These are phyloP conservation scores for Ustilago curta DNA, from an alignment of 1,284 basidiomycete species.

Conservation along the genomic window DNA sequence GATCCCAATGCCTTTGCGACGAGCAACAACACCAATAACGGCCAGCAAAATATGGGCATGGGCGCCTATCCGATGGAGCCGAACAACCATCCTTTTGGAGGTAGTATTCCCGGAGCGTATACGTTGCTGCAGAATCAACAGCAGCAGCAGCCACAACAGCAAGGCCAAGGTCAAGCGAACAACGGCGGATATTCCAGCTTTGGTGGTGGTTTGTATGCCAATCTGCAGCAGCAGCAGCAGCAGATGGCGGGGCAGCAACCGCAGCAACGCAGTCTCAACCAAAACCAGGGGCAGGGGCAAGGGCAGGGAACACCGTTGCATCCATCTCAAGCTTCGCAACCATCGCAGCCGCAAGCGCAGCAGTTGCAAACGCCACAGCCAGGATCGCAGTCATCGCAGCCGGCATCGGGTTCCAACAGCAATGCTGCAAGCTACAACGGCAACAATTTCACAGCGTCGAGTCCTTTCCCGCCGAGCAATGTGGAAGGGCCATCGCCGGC, in stretches of 20 bases:
- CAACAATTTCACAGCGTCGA: conserved; percentile 22
- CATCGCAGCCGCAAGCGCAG: conserved; percentile 7
- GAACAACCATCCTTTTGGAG: conserved; percentile 55
- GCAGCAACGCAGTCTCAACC: conserved; percentile 22
- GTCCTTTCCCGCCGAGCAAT: conserved; percentile 33
- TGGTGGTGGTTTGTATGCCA: conserved; percentile 22
- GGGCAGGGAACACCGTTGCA: conserved; percentile 19
- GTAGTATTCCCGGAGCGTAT: conserved; percentile 56
- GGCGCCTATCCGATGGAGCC: conserved; percentile 43
- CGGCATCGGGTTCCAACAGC: conserved; percentile 13
- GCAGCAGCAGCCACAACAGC: conserved; percentile 22
- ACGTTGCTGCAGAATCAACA: conserved; percentile 51
- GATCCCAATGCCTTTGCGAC: conserved; percentile 31
- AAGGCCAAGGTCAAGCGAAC: conserved; percentile 14
- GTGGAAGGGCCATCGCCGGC: conserved; percentile 51
- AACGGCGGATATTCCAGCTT: conserved; percentile 20
- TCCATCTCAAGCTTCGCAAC: conserved; percentile 10
- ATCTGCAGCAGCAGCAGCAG: conserved; percentile 29
- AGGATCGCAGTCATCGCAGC: conserved; percentile 11
- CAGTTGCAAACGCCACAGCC: conserved; percentile 9
- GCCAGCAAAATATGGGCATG: conserved; percentile 36
- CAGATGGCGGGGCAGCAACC: conserved; percentile 19
- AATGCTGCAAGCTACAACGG: conserved; percentile 6
- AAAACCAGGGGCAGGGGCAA: conserved; percentile 13
- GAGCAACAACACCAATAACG: conserved; percentile 25